phyloP scores from a whole-genome alignment of 78 protist genomes.

The Pirum gemmata region DNA sequence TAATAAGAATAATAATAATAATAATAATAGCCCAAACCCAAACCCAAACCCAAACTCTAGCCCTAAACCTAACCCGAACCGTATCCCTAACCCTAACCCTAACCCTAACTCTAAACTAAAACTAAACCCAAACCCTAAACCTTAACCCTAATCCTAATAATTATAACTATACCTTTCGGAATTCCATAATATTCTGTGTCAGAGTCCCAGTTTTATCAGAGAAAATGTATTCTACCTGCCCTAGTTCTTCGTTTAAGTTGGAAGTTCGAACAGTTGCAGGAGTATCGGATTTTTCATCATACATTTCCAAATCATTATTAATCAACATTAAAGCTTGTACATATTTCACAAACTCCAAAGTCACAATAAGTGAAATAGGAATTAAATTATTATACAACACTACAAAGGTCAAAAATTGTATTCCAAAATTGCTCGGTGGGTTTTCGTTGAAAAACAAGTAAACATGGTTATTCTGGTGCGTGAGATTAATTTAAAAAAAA shows the following conservation, averaged over 20 bases:
- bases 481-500: not conserved
- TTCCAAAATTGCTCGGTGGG: not conserved
- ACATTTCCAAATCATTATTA: conserved; percentile 58
- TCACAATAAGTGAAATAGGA: conserved; percentile 67
- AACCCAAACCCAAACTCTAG: not conserved
- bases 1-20: too few species aligned
- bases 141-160: not conserved
- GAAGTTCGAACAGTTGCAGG: conserved; percentile 65
- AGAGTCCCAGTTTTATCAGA: conserved; percentile 97
- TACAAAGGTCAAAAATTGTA: conserved; percentile 52
- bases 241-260: conserved; percentile 64
- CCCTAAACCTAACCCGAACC: not conserved
- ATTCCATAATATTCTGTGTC: conserved; percentile 83
- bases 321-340: conserved; percentile 48
- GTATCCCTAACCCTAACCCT: not conserved
- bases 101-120: not conserved
- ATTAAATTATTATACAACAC: conserved; percentile 77
- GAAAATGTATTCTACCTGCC: conserved; percentile 67
- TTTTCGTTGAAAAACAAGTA: conserved; percentile 1
- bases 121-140: not conserved
- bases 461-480: not conserved
- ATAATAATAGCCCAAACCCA: not conserved
- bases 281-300: conserved; percentile 55
- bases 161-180: conserved; percentile 2
- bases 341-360: conserved; percentile 79